phyloP scores from a whole-genome alignment of 257 asterid genomes.

The Solanum appendiculatum region DNA sequence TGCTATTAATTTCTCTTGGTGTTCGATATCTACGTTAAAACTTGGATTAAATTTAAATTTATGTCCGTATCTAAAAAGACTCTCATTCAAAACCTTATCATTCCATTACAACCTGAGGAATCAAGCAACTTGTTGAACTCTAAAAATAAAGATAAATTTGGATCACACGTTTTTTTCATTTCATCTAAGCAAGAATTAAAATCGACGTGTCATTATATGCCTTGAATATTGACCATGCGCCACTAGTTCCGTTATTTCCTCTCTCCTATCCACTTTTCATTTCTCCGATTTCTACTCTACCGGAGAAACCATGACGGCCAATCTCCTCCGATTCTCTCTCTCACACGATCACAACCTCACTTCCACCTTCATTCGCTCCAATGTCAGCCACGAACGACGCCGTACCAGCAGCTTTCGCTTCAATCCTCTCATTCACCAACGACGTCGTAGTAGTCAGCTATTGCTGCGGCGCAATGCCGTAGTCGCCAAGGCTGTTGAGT shows the following conservation, averaged over 20 bases:
- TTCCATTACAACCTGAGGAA: neutral
- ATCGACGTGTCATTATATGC: neutral
- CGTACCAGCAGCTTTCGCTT: conserved; percentile 14
- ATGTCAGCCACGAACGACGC: conserved; percentile 17
- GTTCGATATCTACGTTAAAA: too few relatives aligned
- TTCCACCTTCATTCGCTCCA: neutral
- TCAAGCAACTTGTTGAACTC: neutral
- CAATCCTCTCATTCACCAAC: conserved; percentile 5
- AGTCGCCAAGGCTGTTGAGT: conserved; percentile 52
- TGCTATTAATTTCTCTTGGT: too few relatives aligned
- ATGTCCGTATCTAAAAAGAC: too few relatives aligned
- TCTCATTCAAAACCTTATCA: too few relatives aligned
- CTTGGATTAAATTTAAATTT: too few relatives aligned
- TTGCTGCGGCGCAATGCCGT: conserved; percentile 15
- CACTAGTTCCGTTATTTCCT: neutral
- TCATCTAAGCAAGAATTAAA: neutral
- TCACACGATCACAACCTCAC: conserved; percentile 17
- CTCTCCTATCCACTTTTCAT: neutral
- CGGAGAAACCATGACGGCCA: conserved; percentile 13
- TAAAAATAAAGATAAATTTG: neutral
- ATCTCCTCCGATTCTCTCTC: conserved; percentile 57
- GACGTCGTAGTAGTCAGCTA: conserved; percentile 18
- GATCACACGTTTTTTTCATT: neutral
- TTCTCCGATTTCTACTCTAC: neutral
- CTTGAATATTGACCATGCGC: neutral